A percentile compares a stretch with the other conserved stretches of the same genome.
Evolutionary conservation across 1,139 yeast genomes (phyloP).

Genomic region (Scheffersomyces stambukii): DNA sequence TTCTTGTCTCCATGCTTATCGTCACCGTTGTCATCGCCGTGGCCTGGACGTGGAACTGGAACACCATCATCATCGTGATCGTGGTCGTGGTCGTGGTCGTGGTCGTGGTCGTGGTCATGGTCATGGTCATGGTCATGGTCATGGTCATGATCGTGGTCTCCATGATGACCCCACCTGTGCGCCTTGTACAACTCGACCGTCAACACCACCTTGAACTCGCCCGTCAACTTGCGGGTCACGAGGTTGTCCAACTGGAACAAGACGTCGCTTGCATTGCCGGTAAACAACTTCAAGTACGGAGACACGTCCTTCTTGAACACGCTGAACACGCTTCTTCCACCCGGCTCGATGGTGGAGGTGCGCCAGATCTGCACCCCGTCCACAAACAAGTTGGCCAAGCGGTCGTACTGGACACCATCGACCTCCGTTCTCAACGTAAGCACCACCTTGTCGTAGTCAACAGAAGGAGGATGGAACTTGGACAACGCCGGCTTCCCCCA

Average conservation of each 20-base stretch:
- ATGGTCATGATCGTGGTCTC: conserved; percentile 4
- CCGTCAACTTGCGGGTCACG: conserved; percentile 52
- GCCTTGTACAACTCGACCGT: conserved; percentile 45
- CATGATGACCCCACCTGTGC: conserved; percentile 4
- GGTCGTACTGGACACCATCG: conserved; percentile 70
- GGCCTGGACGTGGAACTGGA: no score
- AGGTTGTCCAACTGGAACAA: conserved; percentile 66
- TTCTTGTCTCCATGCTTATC: conserved; percentile 1
- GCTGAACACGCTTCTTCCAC: conserved; percentile 43
- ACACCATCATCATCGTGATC: conserved; percentile 2
- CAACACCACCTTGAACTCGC: conserved; percentile 55
- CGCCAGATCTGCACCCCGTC: conserved; percentile 75
- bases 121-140: conserved; percentile 3
- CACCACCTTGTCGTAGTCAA: conserved; percentile 56
- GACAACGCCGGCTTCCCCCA: conserved; percentile 32
- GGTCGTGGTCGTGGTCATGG: conserved; percentile 1
- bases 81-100: conserved; percentile 1
- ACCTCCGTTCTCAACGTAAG: conserved; percentile 56
- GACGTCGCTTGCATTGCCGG: conserved; percentile 23
- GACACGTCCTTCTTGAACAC: conserved; percentile 62
- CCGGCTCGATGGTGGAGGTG: conserved; percentile 82
- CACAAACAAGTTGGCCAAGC: conserved; percentile 67
- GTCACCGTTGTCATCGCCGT: conserved; percentile 1
- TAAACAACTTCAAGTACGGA: conserved; percentile 50
- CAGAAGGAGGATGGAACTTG: conserved; percentile 23